Percentiles rank a stretch among this genome's conserved stretches.
Conservation (phyloP, 345 rosid genomes). For the Acer campestre region DNA sequence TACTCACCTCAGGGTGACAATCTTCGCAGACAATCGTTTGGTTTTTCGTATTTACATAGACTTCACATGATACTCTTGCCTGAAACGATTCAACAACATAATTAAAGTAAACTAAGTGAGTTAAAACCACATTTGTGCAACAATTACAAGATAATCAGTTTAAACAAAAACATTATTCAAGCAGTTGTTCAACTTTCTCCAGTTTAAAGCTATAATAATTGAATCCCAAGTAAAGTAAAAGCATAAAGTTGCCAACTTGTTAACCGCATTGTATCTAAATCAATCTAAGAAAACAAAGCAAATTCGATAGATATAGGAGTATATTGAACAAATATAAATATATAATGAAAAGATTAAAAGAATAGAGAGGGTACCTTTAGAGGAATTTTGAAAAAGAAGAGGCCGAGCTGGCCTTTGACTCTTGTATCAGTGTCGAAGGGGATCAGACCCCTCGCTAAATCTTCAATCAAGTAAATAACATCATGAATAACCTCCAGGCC, state of each 20-base stretch:
- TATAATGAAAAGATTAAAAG: too few relatives aligned
- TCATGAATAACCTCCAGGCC: conserved; percentile 73
- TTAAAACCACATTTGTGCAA: background rate
- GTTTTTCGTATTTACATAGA: conserved; percentile 57
- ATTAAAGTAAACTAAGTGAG: background rate
- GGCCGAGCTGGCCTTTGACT: conserved; percentile 62
- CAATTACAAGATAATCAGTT: background rate
- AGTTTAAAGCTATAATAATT: too few relatives aligned
- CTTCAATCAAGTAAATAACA: conserved; percentile 71
- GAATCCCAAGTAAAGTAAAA: too few relatives aligned
- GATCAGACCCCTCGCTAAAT: conserved; percentile 65
- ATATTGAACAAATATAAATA: too few relatives aligned
- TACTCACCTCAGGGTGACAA: conserved; percentile 65
- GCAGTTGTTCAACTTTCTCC: too few relatives aligned
- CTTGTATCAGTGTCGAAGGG: conserved; percentile 63
- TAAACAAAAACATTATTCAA: too few relatives aligned
- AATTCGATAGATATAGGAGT: too few relatives aligned
- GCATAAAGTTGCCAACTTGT: background rate
- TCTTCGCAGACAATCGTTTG: conserved; percentile 66
- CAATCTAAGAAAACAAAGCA: background rate
- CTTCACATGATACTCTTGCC: conserved; percentile 76
- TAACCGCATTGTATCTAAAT: background rate
- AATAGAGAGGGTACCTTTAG: conserved; percentile 47
- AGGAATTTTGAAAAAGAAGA: conserved; percentile 63
- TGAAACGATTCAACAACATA: conserved; percentile 32